Percentiles rank a stretch among this genome's conserved stretches.
phyloP scores from a whole-genome alignment of 768 basidiomycete species.

The Trichaptum fuscoviolaceum region DNA sequence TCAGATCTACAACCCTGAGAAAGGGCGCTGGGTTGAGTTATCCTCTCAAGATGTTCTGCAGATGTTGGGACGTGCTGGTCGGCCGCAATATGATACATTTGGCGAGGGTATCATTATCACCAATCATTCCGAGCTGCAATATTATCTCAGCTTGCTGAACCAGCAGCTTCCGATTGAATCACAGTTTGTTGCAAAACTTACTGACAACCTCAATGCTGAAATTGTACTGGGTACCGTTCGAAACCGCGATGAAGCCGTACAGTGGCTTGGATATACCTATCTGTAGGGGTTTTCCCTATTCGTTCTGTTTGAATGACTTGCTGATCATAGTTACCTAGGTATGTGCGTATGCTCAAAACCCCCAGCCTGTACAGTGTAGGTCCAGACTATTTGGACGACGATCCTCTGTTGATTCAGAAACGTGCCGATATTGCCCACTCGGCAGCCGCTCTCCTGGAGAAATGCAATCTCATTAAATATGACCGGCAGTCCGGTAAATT shows the following conservation, averaged over 20 bases:
- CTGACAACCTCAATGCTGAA: constrained; percentile 96
- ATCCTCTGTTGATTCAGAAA: constrained; percentile 80
- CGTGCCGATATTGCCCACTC: constrained; percentile 91
- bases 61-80: constrained; percentile 97
- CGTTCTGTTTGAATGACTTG: constrained; percentile 5
- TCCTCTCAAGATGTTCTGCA: constrained; percentile 95
- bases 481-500: constrained; percentile 84
- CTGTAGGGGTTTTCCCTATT: constrained; percentile 50
- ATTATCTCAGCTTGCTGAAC: constrained; percentile 91
- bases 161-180: constrained; percentile 97
- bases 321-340: constrained; percentile 41
- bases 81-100: constrained; percentile 95
- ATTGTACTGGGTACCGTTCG: constrained; percentile 92
- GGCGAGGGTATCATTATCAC: constrained; percentile 99
- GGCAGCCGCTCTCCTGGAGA: constrained; percentile 89
- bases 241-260: constrained; percentile 94
- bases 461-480: constrained; percentile 91
- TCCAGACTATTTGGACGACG: constrained; percentile 87
- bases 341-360: constrained; percentile 89
- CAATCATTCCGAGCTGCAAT: constrained; percentile 94
- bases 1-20: constrained; percentile 98
- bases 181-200: constrained; percentile 87
- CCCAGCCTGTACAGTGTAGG: constrained; percentile 86
- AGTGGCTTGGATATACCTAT: constrained; percentile 96
- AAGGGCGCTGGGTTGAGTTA: constrained; percentile 95